phyloP scores from a whole-genome alignment of 352 stramenopile genomes.

The Phytophthora constricta region DNA sequence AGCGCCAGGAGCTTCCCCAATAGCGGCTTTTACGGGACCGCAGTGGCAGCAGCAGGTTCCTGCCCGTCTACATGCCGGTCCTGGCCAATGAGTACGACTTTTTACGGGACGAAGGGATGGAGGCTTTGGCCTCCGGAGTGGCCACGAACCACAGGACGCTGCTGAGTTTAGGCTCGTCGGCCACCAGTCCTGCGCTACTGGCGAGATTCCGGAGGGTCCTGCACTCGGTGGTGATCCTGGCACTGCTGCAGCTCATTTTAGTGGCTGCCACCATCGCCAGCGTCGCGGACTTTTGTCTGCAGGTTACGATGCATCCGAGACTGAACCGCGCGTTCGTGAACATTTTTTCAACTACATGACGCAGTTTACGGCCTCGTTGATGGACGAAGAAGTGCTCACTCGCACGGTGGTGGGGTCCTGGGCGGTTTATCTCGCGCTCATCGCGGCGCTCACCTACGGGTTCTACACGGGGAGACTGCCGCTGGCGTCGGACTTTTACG shows the following conservation, averaged over 20 bases:
- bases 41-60: slow-evolving; percentile 41
- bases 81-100: slow-evolving; percentile 67
- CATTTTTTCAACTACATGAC: slow-evolving; percentile 73
- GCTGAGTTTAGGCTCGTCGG: slow-evolving; percentile 36
- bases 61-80: slow-evolving; percentile 71
- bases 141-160: slow-evolving; percentile 58
- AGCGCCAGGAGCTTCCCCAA: slow-evolving; percentile 34
- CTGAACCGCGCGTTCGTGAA: slow-evolving; percentile 72
- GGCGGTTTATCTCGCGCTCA: slow-evolving; percentile 52
- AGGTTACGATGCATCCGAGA: slow-evolving; percentile 72
- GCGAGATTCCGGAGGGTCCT: slow-evolving; percentile 24
- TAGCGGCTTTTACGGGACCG: slow-evolving; percentile 40
- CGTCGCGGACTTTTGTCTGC: slow-evolving; percentile 75
- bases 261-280: slow-evolving; percentile 63
- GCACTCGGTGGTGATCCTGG: slow-evolving; percentile 40
- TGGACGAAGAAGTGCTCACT: slow-evolving; percentile 67
- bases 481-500: slow-evolving; percentile 59
- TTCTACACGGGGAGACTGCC: slow-evolving; percentile 62
- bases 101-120: slow-evolving; percentile 37
- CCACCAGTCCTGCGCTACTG: slow-evolving; percentile 29
- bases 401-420: slow-evolving; percentile 61
- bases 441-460: slow-evolving; percentile 57
- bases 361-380: slow-evolving; percentile 64
- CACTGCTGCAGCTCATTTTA: slow-evolving; percentile 58
- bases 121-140: slow-evolving; percentile 30